phyloP scores from a whole-genome alignment of 805 yeast genomes.

The Pichia manshurica region DNA sequence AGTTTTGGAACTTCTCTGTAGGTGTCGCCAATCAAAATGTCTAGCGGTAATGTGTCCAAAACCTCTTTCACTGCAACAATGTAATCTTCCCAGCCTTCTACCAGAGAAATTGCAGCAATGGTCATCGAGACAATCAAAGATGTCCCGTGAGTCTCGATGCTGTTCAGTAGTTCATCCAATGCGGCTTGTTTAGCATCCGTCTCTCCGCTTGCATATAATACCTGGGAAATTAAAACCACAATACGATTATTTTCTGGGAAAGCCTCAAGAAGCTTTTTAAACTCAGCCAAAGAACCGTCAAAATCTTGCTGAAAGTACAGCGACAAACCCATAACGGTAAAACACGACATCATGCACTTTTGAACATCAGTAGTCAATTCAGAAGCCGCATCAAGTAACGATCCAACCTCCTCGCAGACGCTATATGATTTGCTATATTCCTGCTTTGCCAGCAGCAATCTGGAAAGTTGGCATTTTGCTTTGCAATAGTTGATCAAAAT shows the following conservation, averaged over 20 bases:
- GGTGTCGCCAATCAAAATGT: slow-evolving; percentile 42
- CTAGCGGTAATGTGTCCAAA: slow-evolving; percentile 44
- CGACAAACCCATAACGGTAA: slow-evolving; percentile 67
- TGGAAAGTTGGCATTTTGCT: slow-evolving; percentile 64
- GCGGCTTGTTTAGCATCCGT: slow-evolving; percentile 81
- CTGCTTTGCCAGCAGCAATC: slow-evolving; percentile 59
- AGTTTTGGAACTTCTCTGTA: slow-evolving; percentile 54
- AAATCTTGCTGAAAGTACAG: slow-evolving; percentile 58
- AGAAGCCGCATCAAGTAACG: slow-evolving; percentile 39
- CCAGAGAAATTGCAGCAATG: slow-evolving; percentile 72
- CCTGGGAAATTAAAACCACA: slow-evolving; percentile 71
- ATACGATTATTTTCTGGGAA: slow-evolving; percentile 58
- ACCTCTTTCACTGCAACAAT: slow-evolving; percentile 62
- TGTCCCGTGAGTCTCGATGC: slow-evolving; percentile 58
- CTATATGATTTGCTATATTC: slow-evolving; percentile 56
- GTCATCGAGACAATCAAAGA: slow-evolving; percentile 63
- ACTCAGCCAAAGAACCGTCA: slow-evolving; percentile 60
- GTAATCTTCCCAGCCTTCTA: slow-evolving; percentile 54
- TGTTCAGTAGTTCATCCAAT: slow-evolving; percentile 68
- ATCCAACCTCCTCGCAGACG: slow-evolving; percentile 50
- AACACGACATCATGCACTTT: slow-evolving; percentile 45
- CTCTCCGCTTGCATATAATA: slow-evolving; percentile 68
- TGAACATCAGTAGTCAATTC: slow-evolving; percentile 29
- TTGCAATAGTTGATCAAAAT: slow-evolving; percentile 47
- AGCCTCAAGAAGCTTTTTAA: slow-evolving; percentile 53